These are phyloP conservation scores for Fraxinus pennsylvanica DNA, from an alignment of 257 asterid species.

Conservation along the genomic window DNA sequence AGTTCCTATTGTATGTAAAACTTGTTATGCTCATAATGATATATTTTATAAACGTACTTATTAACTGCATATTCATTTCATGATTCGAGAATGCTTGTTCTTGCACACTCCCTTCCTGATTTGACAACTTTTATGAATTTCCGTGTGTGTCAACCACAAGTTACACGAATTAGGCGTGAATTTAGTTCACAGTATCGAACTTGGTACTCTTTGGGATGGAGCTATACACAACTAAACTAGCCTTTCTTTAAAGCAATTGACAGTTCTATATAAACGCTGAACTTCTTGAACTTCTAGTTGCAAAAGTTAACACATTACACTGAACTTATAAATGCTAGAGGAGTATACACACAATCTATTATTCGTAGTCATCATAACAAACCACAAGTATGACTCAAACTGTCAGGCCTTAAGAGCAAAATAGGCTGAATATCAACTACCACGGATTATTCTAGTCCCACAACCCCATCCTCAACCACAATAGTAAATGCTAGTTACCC, in stretches of 20 bases:
- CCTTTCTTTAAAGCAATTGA: not conserved
- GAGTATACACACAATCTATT: slow-evolving; percentile 28
- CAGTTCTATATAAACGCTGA: no score
- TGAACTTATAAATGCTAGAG: slow-evolving; percentile 1
- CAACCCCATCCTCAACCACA: slow-evolving; percentile 14
- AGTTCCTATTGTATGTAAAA: no score
- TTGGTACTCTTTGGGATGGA: not conserved
- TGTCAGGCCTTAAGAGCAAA: not conserved
- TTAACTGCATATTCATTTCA: not conserved
- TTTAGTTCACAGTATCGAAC: no score
- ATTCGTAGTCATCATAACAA: slow-evolving; percentile 1
- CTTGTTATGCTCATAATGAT: no score
- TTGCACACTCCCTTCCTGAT: not conserved
- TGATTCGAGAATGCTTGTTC: not conserved
- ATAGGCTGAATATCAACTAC: not conserved
- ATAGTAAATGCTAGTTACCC: slow-evolving; percentile 16
- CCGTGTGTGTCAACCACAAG: no score
- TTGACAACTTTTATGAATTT: no score
- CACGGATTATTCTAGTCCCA: slow-evolving; percentile 9
- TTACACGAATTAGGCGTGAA: not conserved
- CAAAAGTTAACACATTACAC: not conserved
- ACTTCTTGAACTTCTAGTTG: no score
- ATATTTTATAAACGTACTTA: not conserved
- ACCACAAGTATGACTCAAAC: not conserved
- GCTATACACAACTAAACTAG: not conserved